Evolutionary conservation across 2,329 filamentous ascomycete species (phyloP).

Genomic region (Alternaria sp.): DNA sequence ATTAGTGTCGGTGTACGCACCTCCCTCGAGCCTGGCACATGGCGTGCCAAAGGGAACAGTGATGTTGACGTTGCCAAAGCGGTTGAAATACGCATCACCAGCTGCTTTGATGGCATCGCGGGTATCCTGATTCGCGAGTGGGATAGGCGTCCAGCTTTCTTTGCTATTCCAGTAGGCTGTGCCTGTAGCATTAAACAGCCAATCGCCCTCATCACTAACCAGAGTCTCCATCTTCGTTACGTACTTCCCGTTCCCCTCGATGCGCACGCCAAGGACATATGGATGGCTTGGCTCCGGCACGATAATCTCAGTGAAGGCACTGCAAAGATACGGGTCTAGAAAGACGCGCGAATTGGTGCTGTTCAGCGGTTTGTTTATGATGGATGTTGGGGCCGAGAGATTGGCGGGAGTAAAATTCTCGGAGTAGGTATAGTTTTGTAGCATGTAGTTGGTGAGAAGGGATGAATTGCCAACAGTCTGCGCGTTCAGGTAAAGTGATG

Average conservation of each 20-base stretch:
- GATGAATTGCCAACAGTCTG: conserved; percentile 25
- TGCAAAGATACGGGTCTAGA: conserved; percentile 29
- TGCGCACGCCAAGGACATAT: conserved; percentile 33
- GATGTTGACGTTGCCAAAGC: conserved; percentile 25
- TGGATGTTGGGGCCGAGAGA: conserved; percentile 23
- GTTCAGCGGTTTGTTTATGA: conserved; percentile 28
- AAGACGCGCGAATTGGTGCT: conserved; percentile 27
- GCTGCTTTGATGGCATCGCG: conserved; percentile 32
- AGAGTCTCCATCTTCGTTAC: conserved; percentile 32
- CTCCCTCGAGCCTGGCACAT: conserved; percentile 37
- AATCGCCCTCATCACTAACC: conserved; percentile 32
- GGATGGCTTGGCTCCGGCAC: conserved; percentile 24
- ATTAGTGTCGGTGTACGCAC: conserved; percentile 30
- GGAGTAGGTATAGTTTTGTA: conserved; percentile 28
- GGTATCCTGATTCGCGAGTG: conserved; percentile 13
- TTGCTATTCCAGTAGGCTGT: conserved; percentile 20
- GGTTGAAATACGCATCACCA: conserved; percentile 35
- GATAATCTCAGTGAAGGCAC: conserved; percentile 33
- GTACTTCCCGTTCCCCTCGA: conserved; percentile 21
- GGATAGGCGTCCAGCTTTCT: conserved; percentile 31
- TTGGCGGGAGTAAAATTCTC: conserved; percentile 28
- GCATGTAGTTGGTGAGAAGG: conserved; percentile 15
- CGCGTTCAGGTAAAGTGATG: conserved; percentile 24
- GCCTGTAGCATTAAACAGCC: conserved; percentile 33
- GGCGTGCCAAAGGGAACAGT: conserved; percentile 35